Percentiles rank a stretch among this genome's conserved stretches.
phyloP scores from a whole-genome alignment of 257 asterid genomes.

The Leonotis leonurus region DNA sequence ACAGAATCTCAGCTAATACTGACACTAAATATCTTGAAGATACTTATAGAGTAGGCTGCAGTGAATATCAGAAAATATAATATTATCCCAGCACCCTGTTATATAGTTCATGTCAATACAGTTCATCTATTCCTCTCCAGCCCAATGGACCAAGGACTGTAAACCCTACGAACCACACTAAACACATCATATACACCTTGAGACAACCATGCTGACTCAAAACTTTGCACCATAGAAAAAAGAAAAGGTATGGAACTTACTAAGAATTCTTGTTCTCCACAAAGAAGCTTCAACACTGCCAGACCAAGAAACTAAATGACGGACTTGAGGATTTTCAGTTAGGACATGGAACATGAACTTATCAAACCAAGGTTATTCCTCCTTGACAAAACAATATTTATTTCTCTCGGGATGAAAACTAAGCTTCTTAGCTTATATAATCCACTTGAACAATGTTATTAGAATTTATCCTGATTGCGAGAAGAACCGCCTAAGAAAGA shows the following conservation, averaged over 20 bases:
- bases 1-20: slow-evolving; percentile 16
- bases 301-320: neutral
- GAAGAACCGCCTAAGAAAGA: neutral
- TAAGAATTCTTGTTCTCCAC: neutral
- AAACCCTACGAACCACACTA: too few species aligned
- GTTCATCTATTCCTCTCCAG: too few species aligned
- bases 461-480: neutral
- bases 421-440: neutral
- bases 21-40: slow-evolving; percentile 7
- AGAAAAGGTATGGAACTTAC: too few species aligned
- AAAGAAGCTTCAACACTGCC: neutral
- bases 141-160: too few species aligned
- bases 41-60: slow-evolving; percentile 2
- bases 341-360: neutral
- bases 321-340: neutral
- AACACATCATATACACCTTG: too few species aligned
- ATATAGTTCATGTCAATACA: too few species aligned
- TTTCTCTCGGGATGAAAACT: neutral
- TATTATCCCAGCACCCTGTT: too few species aligned
- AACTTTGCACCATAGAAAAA: too few species aligned
- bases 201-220: too few species aligned
- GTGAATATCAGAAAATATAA: neutral
- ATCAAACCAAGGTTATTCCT: neutral
- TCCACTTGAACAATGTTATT: neutral
- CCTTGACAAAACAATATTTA: neutral